Base-by-base conservation (phyloP, 1,284 basidiomycete species). In the Microbotryum saponariae region DNA sequence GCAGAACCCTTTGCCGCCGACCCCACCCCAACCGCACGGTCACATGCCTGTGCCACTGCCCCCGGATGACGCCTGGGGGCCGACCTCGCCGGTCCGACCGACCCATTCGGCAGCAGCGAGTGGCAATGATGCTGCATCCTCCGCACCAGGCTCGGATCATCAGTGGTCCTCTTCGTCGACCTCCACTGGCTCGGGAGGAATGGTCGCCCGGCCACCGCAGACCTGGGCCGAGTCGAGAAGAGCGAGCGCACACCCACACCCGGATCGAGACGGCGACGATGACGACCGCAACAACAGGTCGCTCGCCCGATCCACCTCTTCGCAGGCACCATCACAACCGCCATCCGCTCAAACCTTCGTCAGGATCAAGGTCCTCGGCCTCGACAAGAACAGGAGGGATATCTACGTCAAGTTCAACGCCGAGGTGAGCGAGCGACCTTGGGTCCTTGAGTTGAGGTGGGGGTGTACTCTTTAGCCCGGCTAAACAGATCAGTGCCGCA, bases 311-410 rank as follows among this genome's bases (percentile, higher is more conserved):
- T 18, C 37, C 37, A 18, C 37, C 37, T 42, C 37, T 7, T 50
- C 47, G 27, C 29, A 23, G 18, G 48, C 23, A 6, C 27, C 31
- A 50, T 27, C 44, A 23, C 20, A 51, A 12, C 51, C 45, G 7
- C 27, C 44, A 8, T 58, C 54, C 14, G 54, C n/a, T 12, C 87
- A 87, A 69, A 88, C 88, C 31, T 92, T 88, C 76, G 80, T 96
- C 66, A 82, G 89, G 70, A 87, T 93, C 52, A 82, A 90, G 72
- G 87, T 97, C 64, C 88, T 88, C 14, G 87, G 85, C 18, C 76
- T 97, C 71, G 92, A 97, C 77, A 83, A 92, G 76, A 96, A 96
- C 78, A 82, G 90, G 74, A 83, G 91, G 72, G 92, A 97, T 73
- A 85, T 93, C 59, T 82, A 96, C 70, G 80, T 97, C 74, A 85